These are phyloP conservation scores for Scedosporium apiospermum DNA, from an alignment of 2,329 filamentous ascomycete genomes.

Conservation along the genomic window DNA sequence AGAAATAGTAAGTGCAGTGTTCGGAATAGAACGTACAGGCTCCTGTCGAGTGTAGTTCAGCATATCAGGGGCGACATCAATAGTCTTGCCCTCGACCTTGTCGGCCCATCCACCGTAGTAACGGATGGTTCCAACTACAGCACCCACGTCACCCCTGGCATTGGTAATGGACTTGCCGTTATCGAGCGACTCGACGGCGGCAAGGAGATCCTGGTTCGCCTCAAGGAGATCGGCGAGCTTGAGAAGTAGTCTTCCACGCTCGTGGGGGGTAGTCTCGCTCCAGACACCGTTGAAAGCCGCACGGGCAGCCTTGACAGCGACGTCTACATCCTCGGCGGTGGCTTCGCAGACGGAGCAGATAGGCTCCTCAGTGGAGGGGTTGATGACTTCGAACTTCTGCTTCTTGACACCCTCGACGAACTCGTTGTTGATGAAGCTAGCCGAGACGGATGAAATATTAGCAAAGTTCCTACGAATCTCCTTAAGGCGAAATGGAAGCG, in stretches of 20 bases:
- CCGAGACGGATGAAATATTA: conserved; percentile 2
- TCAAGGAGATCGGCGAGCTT: conserved; percentile 76
- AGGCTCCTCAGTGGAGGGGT: conserved; percentile 75
- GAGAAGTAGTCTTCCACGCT: conserved; percentile 58
- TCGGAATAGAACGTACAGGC: conserved; percentile 39
- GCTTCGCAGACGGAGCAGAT: conserved; percentile 78
- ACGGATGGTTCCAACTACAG: conserved; percentile 61
- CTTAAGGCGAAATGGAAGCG: not conserved
- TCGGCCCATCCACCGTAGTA: conserved; percentile 78
- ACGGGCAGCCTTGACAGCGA: conserved; percentile 77
- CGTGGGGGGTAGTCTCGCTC: conserved; percentile 57
- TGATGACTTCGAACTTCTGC: conserved; percentile 87
- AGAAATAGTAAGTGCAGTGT: not conserved
- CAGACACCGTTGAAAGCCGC: conserved; percentile 73
- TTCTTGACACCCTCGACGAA: conserved; percentile 72
- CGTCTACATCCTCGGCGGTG: conserved; percentile 74
- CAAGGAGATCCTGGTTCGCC: conserved; percentile 66
- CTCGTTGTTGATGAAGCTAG: conserved; percentile 86
- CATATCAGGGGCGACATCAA: conserved; percentile 67
- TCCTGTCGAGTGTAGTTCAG: conserved; percentile 79
- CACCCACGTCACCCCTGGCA: conserved; percentile 65
- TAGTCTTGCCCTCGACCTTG: conserved; percentile 82
- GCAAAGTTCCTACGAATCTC: not conserved
- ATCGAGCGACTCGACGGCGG: conserved; percentile 78
- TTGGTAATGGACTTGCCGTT: conserved; percentile 75